Percentiles rank a stretch among this genome's conserved stretches.
These are phyloP conservation scores for Pichia sp. DNA, from an alignment of 1,139 yeast genomes.

Conservation along the genomic window DNA sequence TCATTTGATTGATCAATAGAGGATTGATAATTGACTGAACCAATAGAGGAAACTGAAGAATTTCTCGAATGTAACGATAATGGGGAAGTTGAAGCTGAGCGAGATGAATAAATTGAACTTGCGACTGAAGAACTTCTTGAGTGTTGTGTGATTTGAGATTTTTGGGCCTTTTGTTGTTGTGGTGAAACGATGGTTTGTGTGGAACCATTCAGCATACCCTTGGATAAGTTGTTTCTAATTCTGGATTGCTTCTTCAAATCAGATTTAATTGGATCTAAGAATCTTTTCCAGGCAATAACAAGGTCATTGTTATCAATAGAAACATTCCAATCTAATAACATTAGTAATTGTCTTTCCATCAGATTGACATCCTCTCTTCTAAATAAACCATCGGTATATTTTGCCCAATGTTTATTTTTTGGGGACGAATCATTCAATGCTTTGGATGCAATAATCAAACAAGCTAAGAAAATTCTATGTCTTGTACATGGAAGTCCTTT, in stretches of 20 bases:
- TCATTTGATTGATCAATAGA: neutral
- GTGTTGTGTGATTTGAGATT: constrained; percentile 13
- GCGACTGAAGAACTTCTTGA: constrained; percentile 23
- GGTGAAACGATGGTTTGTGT: constrained; percentile 19
- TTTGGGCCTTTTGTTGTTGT: neutral
- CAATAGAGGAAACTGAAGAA: constrained; percentile 22
- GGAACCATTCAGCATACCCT: constrained; percentile 22
- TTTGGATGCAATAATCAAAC: constrained; percentile 64
- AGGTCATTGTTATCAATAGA: constrained; percentile 49
- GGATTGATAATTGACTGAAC: neutral
- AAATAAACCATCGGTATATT: constrained; percentile 67
- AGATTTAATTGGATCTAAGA: constrained; percentile 55
- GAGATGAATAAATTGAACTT: constrained; percentile 10
- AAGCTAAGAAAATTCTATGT: constrained; percentile 67
- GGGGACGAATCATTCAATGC: constrained; percentile 74
- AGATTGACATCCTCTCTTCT: constrained; percentile 59
- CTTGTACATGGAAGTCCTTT: constrained; percentile 72
- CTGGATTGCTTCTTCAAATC: constrained; percentile 37
- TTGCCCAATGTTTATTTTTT: constrained; percentile 70
- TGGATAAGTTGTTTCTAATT: constrained; percentile 21
- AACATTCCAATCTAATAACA: constrained; percentile 64
- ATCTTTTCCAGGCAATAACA: constrained; percentile 36
- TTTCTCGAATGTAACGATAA: constrained; percentile 18
- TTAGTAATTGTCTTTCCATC: constrained; percentile 72
- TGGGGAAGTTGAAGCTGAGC: constrained; percentile 1